These are phyloP conservation scores for Camellia granthamiana DNA, from an alignment of 148 eudicot species.

Conservation along the genomic window DNA sequence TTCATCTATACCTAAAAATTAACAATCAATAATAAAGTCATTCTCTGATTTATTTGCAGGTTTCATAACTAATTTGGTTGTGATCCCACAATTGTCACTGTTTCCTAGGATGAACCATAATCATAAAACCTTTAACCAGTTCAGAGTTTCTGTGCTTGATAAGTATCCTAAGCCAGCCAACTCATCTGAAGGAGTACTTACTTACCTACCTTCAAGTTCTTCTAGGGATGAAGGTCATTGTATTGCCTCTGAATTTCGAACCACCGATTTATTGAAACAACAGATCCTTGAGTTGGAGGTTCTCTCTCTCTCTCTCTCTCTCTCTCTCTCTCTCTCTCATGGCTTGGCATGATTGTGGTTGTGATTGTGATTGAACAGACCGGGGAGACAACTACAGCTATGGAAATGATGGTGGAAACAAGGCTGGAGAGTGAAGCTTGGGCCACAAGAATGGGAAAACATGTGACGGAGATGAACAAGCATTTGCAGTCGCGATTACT, in stretches of 20 bases:
- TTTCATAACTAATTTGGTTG: conserved; percentile 22
- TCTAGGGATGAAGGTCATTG: not conserved
- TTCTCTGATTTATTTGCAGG: conserved; percentile 12
- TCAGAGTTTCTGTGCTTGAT: conserved; percentile 14
- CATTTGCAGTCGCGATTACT: conserved; percentile 22
- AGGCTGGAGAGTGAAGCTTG: conserved; percentile 8
- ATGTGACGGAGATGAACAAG: conserved; percentile 18
- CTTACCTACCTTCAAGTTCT: conserved; percentile 3
- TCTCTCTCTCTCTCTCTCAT: not conserved
- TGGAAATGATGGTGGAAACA: conserved; percentile 19
- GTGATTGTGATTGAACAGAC: not conserved
- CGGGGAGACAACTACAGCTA: conserved; percentile 9
- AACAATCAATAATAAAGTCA: not conserved
- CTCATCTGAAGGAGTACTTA: not conserved
- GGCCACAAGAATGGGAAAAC: conserved; percentile 20
- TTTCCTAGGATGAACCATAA: conserved; percentile 11
- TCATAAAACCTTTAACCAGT: conserved; percentile 2
- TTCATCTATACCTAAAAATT: not conserved
- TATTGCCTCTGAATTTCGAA: conserved; percentile 1
- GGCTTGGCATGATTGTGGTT: not conserved
- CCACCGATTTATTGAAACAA: conserved; percentile 17
- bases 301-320: not conserved
- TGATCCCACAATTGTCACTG: conserved; percentile 23
- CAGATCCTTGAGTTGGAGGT: conserved; percentile 26
- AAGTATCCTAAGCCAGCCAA: conserved; percentile 13